Evolutionary conservation across 176 grass and related monocot species (phyloP), one percentile per base, ranked within the genome.

Genomic region (Paspalum vaginatum): DNA sequence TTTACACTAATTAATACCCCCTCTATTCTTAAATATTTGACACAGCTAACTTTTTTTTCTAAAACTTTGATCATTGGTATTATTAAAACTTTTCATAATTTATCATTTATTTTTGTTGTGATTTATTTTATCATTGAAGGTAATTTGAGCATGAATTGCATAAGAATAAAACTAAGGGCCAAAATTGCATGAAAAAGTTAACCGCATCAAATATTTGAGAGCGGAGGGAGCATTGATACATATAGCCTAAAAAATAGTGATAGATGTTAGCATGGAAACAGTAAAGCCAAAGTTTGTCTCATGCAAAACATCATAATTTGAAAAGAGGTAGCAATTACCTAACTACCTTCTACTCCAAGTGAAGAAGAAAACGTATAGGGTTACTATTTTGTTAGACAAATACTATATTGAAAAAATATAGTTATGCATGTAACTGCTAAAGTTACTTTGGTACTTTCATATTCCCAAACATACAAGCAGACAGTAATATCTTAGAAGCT

Each of bases 331-430:
- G 67, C 48, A 70, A 16, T 49, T 27, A 48, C 22, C 6, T 49
- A 45, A 42, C 45, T 57, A 24, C 9, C 40, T 70, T 61, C 14
- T 73, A 21, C 40, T 70, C 51, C 14, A 65, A 21, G 53, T 8
- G 44, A 86, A 48, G 41, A 86, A 40, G 74, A 63, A 67, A 80
- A 49, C 38, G 72, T 56, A 25, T 11, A 72, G 22, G 70, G 17
- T 40, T 58, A 64, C 15, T n/a, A n/a, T 51, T 70, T 15, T 16
- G 27, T 7, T 25, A 70, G 22, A 69, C 20, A 48, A 61, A 32
- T 18, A 46, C 12, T 76, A 4, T 8, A 15, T 18, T 62, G 24
- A 50, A 77, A 48, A 77, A 7, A 20, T 20, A 2, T 61, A 49
- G 22, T 8, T 47, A 37, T n/a, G 15, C 25, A 49, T 14, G 14